These are phyloP conservation scores for Pseudogymnoascus sp. DNA, from an alignment of 2,329 filamentous ascomycete genomes.

Conservation along the genomic window DNA sequence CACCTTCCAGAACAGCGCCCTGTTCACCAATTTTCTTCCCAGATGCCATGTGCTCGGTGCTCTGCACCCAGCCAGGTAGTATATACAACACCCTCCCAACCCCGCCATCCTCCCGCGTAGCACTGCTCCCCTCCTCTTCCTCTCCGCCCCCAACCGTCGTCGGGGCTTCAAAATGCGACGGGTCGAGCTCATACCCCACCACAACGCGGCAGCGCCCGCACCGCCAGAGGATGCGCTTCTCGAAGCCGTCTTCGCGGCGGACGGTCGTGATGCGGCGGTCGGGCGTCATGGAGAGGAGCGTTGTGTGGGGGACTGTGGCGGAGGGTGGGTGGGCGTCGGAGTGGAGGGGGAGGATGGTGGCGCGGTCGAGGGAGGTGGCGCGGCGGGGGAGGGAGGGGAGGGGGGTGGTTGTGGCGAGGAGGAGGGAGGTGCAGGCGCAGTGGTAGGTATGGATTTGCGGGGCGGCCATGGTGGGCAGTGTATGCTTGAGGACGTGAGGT, in stretches of 20 bases:
- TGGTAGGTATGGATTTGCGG: conserved; percentile 43
- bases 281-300: conserved; percentile 40
- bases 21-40: conserved; percentile 27
- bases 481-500: not conserved
- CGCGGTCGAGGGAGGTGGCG: conserved; percentile 39
- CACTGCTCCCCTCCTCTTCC: conserved; percentile 16
- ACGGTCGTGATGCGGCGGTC: conserved; percentile 44
- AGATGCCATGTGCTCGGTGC: conserved; percentile 46
- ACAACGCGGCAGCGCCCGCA: conserved; percentile 54
- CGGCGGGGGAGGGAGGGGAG: conserved; percentile 46
- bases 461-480: not conserved
- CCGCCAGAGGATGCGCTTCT: conserved; percentile 51
- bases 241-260: conserved; percentile 54
- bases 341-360: conserved; percentile 49
- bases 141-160: conserved; percentile 12
- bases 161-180: conserved; percentile 34
- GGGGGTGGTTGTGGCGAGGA: conserved; percentile 50
- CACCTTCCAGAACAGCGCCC: conserved; percentile 22
- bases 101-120: conserved; percentile 18
- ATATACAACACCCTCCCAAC: conserved; percentile 46
- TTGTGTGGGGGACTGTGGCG: conserved; percentile 31
- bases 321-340: conserved; percentile 17
- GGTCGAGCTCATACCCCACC: conserved; percentile 55
- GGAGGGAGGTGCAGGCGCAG: conserved; percentile 58
- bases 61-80: conserved; percentile 49